Evolutionary conservation across 202 grass and related monocot species (phyloP).

Genomic region (Dendrocalamus latiflorus): DNA sequence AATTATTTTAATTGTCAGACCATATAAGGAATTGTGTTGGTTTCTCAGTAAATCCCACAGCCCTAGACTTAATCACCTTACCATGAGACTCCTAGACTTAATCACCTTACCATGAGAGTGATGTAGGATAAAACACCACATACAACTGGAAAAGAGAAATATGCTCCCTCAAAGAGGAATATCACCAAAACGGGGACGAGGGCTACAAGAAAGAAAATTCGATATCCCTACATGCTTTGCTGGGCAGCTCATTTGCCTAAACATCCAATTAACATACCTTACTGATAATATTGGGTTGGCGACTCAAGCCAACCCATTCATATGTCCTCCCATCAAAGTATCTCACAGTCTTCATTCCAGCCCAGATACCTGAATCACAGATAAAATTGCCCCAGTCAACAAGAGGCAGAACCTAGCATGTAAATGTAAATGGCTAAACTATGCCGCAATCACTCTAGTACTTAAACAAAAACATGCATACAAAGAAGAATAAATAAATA

Average conservation of each 20-base stretch:
- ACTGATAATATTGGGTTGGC: conserved; percentile 92
- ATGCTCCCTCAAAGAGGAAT: conserved; percentile 9
- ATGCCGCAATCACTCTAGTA: not conserved
- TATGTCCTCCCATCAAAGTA: conserved; percentile 98
- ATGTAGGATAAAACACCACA: conserved; percentile 13
- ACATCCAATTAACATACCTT: conserved; percentile 60
- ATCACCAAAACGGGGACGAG: not conserved
- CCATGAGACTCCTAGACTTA: not conserved
- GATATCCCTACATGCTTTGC: not conserved
- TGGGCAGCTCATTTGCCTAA: not conserved
- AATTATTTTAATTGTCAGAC: conserved; percentile 7
- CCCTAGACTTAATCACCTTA: not conserved
- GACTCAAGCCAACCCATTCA: conserved; percentile 95
- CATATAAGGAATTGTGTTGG: not conserved
- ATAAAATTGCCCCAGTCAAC: conserved; percentile 13
- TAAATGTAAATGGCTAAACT: conserved; percentile 18
- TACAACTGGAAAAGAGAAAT: not conserved
- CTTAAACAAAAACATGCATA: not conserved
- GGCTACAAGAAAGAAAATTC: not conserved
- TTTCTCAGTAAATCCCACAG: conserved; percentile 12
- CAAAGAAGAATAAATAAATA: not conserved
- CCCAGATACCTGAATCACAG: conserved; percentile 88
- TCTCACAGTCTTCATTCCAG: conserved; percentile 91
- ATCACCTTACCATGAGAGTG: conserved; percentile 1
- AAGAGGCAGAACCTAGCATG: not conserved